Base-by-base conservation (phyloP, 129 eudicot genomes). In the Lactuca saligna region DNA sequence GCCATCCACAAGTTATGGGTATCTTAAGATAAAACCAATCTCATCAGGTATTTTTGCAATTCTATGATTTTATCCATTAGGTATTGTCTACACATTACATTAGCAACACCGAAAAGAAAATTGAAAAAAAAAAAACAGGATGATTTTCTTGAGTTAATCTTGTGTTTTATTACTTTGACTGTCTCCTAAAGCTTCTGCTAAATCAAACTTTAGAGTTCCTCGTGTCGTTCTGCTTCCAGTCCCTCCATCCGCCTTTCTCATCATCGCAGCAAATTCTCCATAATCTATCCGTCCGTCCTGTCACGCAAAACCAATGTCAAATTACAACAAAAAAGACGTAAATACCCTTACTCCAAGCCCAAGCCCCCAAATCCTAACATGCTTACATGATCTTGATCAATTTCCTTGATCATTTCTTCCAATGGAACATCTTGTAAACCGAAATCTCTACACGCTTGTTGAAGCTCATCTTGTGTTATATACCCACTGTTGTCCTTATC, bases 201-300 rank as follows among this genome's bases (percentile, higher is more conserved):
- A 63, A 55, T 65, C 78, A 33, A 84, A 80, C 57, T 85, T 79
- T 34, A 85, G 55, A 61, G 20, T 76, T 11, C 74, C 79, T 60
- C 82, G 79, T 86, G 79, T 75, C 3, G 90, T 69, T 76, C 90
- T 82, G 61, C 82, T 70, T 54, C 73, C 77, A 8, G 57, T 25
- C 60, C 75, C 87, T 14, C 70, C 80, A 50, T 85, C 77, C 5
- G 78, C 90, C 51, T 82, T 85, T 75, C 82, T 79, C 90, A 85
- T 85, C 90, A 85, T 85, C 50, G 90, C 87, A 9, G 87, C 71
- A 57, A 85, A 85, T 63, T 85, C 90, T 29, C 60, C 75, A 42
- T 78, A 85, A 71, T 85, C 90, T 57, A 85, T 85, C n/a, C 81
- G 78, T 4, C 87, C 90, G 57, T 85, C 90, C 90, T 85, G 66